Base-by-base conservation (phyloP, 768 basidiomycete species). In the Royoungia palumana region DNA sequence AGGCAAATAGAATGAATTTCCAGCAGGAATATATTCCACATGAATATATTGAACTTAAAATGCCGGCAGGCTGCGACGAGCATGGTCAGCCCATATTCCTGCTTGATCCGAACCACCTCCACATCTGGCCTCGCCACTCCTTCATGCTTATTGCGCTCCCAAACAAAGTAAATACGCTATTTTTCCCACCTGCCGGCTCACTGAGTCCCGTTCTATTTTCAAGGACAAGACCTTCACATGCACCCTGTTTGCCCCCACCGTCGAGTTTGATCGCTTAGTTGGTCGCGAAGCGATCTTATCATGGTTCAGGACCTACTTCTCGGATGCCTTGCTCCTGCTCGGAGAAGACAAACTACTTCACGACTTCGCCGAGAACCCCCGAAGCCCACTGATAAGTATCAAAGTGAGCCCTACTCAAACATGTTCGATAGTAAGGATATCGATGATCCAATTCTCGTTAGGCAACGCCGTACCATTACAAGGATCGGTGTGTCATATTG, bases 71-170 rank as follows among this genome's bases (percentile, higher is more conserved):
- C 49, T 68, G 71, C 64, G 78, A 78, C 68, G 62, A 64, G 60
- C 71, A 75, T 67, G 89, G 80, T 66, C 75, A 77, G 52, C 72
- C 83, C 54, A 74, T 73, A 22, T 98, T 88, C 75, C 75, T 83
- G 50, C 85, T 99, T 69, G 92, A 94, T 77, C 89, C 90, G 61
- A 87, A 89, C 69, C 89, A 98, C 70, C 84, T 99, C 58, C 95
- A 99, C 73, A 97, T 99, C 62, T 99, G 95, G 95, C 96, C 95
- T 56, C 87, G 95, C 65, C 90, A 94, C 70, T 91, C 93, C 40
- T 98, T 98, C 78, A 99, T 99, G 95, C 82, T 99, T 61, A 97
- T 99, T 62, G 95, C 93, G 19, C 83, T 99, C 49, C 94, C 95
- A 57, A 99, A 99, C 76, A 86, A 89, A 79, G 95, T 95, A 72